A percentile compares a stretch with the other conserved stretches of the same genome.
These are phyloP conservation scores for Trichoderma harzianum DNA, from an alignment of 2,329 filamentous ascomycete species.

Conservation along the genomic window DNA sequence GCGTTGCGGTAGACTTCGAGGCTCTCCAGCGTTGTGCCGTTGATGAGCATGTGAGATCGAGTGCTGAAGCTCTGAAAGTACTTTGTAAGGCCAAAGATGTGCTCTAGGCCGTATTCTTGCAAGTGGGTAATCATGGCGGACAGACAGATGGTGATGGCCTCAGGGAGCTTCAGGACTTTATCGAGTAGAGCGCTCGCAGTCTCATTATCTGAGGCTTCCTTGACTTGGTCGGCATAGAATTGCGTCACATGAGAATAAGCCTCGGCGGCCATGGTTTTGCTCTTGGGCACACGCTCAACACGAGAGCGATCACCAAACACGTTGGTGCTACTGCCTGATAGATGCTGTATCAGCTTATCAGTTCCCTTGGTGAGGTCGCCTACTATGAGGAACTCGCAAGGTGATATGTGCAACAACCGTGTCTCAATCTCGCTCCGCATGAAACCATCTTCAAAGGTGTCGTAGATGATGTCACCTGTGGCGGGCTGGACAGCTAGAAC, in stretches of 20 bases:
- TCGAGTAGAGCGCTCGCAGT: slow-evolving; percentile 68
- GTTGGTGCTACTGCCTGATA: slow-evolving; percentile 85
- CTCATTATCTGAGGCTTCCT: slow-evolving; percentile 54
- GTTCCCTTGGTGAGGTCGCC: slow-evolving; percentile 86
- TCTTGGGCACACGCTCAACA: slow-evolving; percentile 72
- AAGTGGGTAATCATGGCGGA: slow-evolving; percentile 96
- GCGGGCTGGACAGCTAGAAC: slow-evolving; percentile 92
- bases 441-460: slow-evolving; percentile 94
- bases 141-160: slow-evolving; percentile 84
- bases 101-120: slow-evolving; percentile 86
- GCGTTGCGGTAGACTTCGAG: slow-evolving; percentile 95
- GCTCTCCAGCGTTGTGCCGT: slow-evolving; percentile 89
- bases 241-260: slow-evolving; percentile 84
- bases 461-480: slow-evolving; percentile 93
- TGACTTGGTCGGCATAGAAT: slow-evolving; percentile 87
- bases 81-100: slow-evolving; percentile 93
- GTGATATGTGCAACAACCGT: slow-evolving; percentile 88
- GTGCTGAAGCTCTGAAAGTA: slow-evolving; percentile 97
- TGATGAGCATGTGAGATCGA: slow-evolving; percentile 90
- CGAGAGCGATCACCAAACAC: slow-evolving; percentile 89
- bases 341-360: slow-evolving; percentile 85
- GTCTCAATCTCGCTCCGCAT: slow-evolving; percentile 97
- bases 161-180: slow-evolving; percentile 79
- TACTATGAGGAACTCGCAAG: slow-evolving; percentile 91
- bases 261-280: slow-evolving; percentile 78